Evolutionary conservation across 192 early-diverging fungal species (phyloP).

Genomic region (Coemansia nantahalensis): DNA sequence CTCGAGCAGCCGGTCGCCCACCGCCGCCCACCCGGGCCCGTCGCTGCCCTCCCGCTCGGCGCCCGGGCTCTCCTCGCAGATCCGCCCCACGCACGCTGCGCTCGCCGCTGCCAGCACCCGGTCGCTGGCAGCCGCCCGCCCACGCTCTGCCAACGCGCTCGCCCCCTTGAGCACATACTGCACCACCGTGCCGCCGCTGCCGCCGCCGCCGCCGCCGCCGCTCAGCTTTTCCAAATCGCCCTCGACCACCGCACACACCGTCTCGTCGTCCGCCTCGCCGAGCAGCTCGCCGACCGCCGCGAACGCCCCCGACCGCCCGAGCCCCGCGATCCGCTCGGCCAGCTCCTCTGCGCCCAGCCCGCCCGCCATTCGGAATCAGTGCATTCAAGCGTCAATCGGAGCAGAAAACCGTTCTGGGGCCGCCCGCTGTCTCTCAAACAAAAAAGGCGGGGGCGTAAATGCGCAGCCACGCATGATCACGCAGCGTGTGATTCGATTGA

Average conservation of each 20-base stretch:
- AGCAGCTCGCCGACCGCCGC: conserved; percentile 23
- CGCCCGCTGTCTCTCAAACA: no score
- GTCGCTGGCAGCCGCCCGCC: conserved; percentile 3
- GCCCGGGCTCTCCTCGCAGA: conserved; percentile 32
- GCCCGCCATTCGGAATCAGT: not conserved
- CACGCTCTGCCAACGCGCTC: conserved; percentile 25
- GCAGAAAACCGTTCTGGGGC: no score
- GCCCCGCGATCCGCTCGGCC: not conserved
- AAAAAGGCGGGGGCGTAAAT: no score
- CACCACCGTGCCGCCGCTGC: conserved; percentile 1
- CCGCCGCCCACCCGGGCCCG: conserved; percentile 11
- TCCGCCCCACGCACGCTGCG: conserved; percentile 32
- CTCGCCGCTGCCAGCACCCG: conserved; percentile 9
- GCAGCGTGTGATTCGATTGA: not conserved
- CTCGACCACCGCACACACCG: conserved; percentile 26
- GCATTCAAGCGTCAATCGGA: no score
- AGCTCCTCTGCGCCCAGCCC: conserved; percentile 1
- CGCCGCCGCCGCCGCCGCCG: not conserved
- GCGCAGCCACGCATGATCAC: no score
- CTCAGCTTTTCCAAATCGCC: conserved; percentile 11
- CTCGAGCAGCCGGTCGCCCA: conserved; percentile 32
- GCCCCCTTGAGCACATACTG: conserved; percentile 19
- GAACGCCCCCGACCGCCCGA: conserved; percentile 12
- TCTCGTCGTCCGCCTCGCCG: conserved; percentile 5
- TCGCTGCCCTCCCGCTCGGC: not conserved